Conservation (phyloP, 1,284 basidiomycete genomes). For the Microbotryum violaceum region DNA sequence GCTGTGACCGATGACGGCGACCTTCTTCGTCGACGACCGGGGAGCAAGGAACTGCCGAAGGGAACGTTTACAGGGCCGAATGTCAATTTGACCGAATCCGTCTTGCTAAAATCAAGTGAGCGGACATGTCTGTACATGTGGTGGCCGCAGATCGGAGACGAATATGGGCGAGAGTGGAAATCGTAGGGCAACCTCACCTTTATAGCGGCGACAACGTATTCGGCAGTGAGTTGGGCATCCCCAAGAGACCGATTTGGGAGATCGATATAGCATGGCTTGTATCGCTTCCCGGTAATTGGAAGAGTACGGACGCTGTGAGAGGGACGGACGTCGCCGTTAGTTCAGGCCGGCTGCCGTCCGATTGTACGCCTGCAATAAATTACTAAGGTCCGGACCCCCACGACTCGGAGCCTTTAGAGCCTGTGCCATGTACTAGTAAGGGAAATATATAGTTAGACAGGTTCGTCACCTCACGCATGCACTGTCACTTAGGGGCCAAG, state of each 20-base stretch:
- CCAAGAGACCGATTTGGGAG: neutral
- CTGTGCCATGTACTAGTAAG: constrained; percentile 3
- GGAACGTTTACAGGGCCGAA: too few species aligned
- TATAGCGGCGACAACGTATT: neutral
- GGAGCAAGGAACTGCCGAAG: too few species aligned
- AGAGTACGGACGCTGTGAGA: neutral
- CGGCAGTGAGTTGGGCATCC: constrained; percentile 1
- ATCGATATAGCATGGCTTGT: constrained; percentile 4
- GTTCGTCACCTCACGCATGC: neutral
- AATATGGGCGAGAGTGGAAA: too few species aligned
- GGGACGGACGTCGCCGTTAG: neutral
- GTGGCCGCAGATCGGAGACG: too few species aligned
- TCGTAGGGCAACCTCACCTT: neutral
- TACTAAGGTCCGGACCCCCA: constrained; percentile 1
- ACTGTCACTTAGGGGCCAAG: neutral
- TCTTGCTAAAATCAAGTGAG: too few species aligned
- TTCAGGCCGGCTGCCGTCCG: neutral
- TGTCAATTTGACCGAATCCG: too few species aligned
- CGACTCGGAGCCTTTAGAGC: neutral
- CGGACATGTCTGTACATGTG: too few species aligned
- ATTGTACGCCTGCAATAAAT: neutral
- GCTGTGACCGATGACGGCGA: too few species aligned
- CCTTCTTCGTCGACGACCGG: too few species aligned
- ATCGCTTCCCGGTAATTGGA: neutral
- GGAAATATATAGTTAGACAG: neutral